These are phyloP conservation scores for Agastache rugosa DNA, from an alignment of 257 asterid species.

Conservation along the genomic window DNA sequence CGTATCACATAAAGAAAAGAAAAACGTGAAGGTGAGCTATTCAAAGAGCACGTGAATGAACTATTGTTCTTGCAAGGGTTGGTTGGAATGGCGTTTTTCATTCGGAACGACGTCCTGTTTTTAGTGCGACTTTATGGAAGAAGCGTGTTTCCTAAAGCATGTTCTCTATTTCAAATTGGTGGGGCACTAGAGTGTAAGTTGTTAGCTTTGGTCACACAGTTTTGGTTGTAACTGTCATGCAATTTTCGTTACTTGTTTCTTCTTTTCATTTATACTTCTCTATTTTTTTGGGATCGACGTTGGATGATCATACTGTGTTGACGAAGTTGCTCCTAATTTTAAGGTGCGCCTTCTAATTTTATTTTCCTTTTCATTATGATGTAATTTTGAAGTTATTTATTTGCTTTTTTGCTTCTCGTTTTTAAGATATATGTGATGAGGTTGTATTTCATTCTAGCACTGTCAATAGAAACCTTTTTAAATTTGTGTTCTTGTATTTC, in stretches of 20 bases:
- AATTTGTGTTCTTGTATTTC: not conserved
- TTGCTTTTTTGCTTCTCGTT: not conserved
- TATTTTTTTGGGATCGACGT: constrained; percentile 23
- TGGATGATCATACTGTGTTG: constrained; percentile 5
- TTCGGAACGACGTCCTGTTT: not conserved
- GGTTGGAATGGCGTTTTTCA: not conserved
- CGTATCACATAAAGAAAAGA: not conserved
- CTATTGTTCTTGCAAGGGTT: not conserved
- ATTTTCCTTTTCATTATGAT: not conserved
- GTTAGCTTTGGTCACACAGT: constrained; percentile 37
- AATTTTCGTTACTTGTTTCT: constrained; percentile 28
- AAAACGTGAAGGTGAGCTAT: not conserved
- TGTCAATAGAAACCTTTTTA: not conserved
- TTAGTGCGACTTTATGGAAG: not conserved
- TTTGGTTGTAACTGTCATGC: constrained; percentile 23
- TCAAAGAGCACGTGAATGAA: not conserved
- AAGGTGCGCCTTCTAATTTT: constrained; percentile 35
- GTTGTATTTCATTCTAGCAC: not conserved
- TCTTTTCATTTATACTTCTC: constrained; percentile 5
- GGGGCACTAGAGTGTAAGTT: constrained; percentile 3
- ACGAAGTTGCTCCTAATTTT: constrained; percentile 21
- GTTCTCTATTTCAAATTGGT: constrained; percentile 1
- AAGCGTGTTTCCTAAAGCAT: constrained; percentile 3
- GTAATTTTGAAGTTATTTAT: not conserved
- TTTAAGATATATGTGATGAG: not conserved